Conservation (phyloP, 768 basidiomycete genomes). For the Mrakia gelida region DNA sequence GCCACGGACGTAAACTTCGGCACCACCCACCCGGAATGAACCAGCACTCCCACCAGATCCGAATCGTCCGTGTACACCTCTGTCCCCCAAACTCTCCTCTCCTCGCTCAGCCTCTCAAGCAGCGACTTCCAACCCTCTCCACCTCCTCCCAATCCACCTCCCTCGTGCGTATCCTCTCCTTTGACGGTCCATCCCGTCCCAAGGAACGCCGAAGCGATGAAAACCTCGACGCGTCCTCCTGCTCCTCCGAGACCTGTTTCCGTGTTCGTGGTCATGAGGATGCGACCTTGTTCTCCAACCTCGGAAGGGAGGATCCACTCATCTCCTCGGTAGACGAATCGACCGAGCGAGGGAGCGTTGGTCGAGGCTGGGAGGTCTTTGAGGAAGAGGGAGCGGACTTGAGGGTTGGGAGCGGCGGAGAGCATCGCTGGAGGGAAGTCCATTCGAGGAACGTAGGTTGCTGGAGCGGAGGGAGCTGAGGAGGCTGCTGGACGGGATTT, state of each 20-base stretch:
- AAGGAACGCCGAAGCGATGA: slow-evolving; percentile 22
- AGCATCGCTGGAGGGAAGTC: slow-evolving; percentile 14
- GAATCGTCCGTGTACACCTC: slow-evolving; percentile 52
- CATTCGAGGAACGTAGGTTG: neutral
- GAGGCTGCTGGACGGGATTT: neutral
- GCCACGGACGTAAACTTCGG: slow-evolving; percentile 27
- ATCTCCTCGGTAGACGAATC: slow-evolving; percentile 25
- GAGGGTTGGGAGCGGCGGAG: slow-evolving; percentile 23
- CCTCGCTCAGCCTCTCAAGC: slow-evolving; percentile 19
- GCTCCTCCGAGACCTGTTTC: slow-evolving; percentile 5
- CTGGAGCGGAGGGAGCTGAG: neutral
- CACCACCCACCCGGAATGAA: slow-evolving; percentile 48
- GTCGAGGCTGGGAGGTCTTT: neutral
- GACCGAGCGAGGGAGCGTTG: slow-evolving; percentile 22
- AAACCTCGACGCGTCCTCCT: slow-evolving; percentile 27
- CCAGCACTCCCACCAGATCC: slow-evolving; percentile 44
- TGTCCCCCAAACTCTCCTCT: slow-evolving; percentile 47
- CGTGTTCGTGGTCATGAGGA: slow-evolving; percentile 3
- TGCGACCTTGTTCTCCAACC: slow-evolving; percentile 2
- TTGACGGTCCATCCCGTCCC: slow-evolving; percentile 23
- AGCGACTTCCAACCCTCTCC: slow-evolving; percentile 23
- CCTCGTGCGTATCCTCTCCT: neutral
- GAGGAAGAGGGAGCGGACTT: slow-evolving; percentile 27
- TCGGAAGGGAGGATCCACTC: slow-evolving; percentile 28
- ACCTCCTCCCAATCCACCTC: neutral